Evolutionary conservation across 495 filamentous ascomycete genomes (phyloP).

Genomic region (Penicillium canescens): DNA sequence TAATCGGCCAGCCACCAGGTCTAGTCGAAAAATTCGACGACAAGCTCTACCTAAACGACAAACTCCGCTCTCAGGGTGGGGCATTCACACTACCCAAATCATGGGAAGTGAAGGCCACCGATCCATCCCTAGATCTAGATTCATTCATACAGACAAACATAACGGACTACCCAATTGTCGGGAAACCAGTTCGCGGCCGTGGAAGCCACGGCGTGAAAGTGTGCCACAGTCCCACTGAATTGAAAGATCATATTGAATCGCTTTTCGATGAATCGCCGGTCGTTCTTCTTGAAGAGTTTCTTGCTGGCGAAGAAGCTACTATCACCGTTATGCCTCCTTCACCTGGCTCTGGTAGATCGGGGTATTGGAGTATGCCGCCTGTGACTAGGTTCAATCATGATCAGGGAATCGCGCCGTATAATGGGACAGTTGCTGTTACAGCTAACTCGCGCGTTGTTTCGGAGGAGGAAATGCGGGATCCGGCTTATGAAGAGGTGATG

Average conservation of each 20-base stretch:
- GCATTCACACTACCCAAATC: constrained; percentile 19
- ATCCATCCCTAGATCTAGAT: constrained; percentile 10
- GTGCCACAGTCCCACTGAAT: constrained; percentile 16
- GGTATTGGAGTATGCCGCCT: constrained; percentile 35
- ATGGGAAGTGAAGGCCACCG: constrained; percentile 12
- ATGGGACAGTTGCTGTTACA: constrained; percentile 34
- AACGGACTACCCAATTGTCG: constrained; percentile 29
- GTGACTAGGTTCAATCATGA: constrained; percentile 39
- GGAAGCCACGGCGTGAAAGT: constrained; percentile 39
- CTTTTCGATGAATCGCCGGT: constrained; percentile 29
- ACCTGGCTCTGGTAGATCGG: neutral
- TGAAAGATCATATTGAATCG: constrained; percentile 22
- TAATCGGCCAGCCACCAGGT: constrained; percentile 37
- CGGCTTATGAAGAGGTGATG: constrained; percentile 20
- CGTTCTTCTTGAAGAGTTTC: constrained; percentile 39
- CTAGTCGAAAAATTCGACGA: constrained; percentile 42
- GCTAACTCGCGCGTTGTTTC: constrained; percentile 28
- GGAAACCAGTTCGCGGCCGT: constrained; percentile 29
- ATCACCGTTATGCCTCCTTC: constrained; percentile 43
- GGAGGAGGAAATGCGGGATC: constrained; percentile 17
- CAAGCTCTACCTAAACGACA: constrained; percentile 37
- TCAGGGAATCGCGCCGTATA: constrained; percentile 35
- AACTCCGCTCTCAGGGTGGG: constrained; percentile 17
- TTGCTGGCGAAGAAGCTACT: constrained; percentile 40
- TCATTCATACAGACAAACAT: constrained; percentile 8